Evolutionary conservation across 768 basidiomycete genomes (phyloP), one percentile per base, ranked within the genome.

Genomic region (Mycena pura): DNA sequence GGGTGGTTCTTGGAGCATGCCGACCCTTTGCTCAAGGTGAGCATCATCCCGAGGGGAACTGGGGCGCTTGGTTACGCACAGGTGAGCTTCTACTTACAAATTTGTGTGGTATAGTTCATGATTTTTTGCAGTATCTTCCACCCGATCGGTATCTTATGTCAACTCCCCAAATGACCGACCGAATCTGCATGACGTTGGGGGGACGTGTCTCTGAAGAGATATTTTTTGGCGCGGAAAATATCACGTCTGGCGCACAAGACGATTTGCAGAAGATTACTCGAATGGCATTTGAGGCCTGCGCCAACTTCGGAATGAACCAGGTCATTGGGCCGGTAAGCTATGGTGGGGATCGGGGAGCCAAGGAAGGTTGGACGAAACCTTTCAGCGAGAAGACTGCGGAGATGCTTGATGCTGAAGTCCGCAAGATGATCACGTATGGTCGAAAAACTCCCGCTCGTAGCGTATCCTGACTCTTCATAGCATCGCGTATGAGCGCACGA

Each of bases 1-100:
- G 97, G 97, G 4, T 99, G 97, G 97, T 98, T 92, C 84, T 80
- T 99, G 67, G 95, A 99, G 76, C 93, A 96, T 65, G 97, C 97
- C 41, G 95, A 99, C 72, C 96, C 96, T 34, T 77, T 99, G 46
- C 85, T 98, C 64, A 98, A 99, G 77, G 97, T 99, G 59, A 96
- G 93, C 76, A 99, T 99, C 74, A 98, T 99, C 63, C 97, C 97
- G 39, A 87, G 96, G 67, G 97, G 97, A 51, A 89, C 93, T 48
- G 97, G 96, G 32, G 95, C 96, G 22, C 81, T 99, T 38, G 96
- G 96, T 45, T 99, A 99, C 75, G 96, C 96, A 41, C 95, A 95
- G 83, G 93, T 92, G 67, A 67, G 78, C 72, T 45, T 59, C 19
- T 45, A 52, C 52, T 53, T 40, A 38, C 28, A 44, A 38, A 34